Conservation (phyloP, 768 basidiomycete species). For the Phaeotremella fagi region DNA sequence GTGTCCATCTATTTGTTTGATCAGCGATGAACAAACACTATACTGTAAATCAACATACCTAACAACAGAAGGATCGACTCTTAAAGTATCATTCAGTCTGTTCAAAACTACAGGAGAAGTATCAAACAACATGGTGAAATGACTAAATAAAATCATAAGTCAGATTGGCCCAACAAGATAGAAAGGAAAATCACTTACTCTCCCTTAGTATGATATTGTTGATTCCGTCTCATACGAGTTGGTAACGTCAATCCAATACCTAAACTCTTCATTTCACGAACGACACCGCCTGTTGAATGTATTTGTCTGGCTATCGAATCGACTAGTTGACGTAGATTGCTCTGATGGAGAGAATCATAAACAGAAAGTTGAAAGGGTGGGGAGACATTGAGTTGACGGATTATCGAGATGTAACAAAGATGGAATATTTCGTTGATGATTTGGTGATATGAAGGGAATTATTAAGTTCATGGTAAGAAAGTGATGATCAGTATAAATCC, state of each 20-base stretch:
- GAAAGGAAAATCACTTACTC: slow-evolving; percentile 36
- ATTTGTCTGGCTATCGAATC: slow-evolving; percentile 35
- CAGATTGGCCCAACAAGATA: background rate
- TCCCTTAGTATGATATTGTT: slow-evolving; percentile 43
- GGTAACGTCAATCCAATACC: slow-evolving; percentile 41
- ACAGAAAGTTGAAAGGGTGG: no score
- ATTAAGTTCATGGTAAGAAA: background rate
- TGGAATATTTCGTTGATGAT: background rate
- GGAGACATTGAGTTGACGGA: background rate
- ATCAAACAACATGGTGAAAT: slow-evolving; percentile 45
- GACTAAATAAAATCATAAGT: slow-evolving; percentile 14
- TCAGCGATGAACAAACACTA: background rate
- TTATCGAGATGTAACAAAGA: background rate
- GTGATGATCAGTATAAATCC: background rate
- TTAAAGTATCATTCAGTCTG: slow-evolving; percentile 35
- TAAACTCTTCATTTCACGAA: slow-evolving; percentile 41
- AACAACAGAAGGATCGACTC: slow-evolving; percentile 39
- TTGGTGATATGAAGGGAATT: background rate
- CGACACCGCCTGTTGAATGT: slow-evolving; percentile 40
- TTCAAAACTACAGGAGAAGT: slow-evolving; percentile 42
- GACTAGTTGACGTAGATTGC: slow-evolving; percentile 41
- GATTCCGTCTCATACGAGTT: slow-evolving; percentile 40
- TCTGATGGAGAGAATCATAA: slow-evolving; percentile 22
- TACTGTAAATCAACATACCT: slow-evolving; percentile 12
- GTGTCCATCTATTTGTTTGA: slow-evolving; percentile 32